phyloP scores from a whole-genome alignment of 441 rosid species.

The Eruca vesicaria region DNA sequence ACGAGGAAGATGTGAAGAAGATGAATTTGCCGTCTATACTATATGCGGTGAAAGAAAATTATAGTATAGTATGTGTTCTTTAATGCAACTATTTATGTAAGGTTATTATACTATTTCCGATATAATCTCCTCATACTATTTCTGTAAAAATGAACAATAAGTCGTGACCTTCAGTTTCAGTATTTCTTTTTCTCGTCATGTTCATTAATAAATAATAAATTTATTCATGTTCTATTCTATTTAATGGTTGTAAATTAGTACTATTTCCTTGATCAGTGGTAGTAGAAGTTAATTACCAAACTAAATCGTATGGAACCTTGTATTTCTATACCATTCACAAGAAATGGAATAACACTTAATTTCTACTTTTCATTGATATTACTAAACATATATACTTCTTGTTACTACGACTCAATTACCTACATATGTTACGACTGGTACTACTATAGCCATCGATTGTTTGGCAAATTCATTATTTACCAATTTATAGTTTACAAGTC shows the following conservation, averaged over 20 bases:
- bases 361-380: background rate
- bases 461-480: background rate
- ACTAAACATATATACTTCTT: background rate
- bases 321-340: background rate
- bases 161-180: background rate
- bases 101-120: background rate
- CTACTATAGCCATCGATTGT: background rate
- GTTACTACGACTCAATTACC: background rate
- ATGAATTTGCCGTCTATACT: too few species aligned
- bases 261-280: background rate
- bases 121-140: background rate
- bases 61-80: background rate
- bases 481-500: background rate
- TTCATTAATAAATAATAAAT: background rate
- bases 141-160: background rate
- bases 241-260: too few species aligned
- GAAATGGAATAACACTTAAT: background rate
- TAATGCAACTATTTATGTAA: too few species aligned
- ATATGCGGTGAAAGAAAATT: background rate
- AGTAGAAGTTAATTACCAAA: background rate
- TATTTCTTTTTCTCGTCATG: background rate
- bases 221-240: background rate
- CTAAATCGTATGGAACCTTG: background rate
- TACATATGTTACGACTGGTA: background rate
- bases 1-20: background rate